Conservation (phyloP, 345 rosid genomes). For the Psidium guajava region DNA sequence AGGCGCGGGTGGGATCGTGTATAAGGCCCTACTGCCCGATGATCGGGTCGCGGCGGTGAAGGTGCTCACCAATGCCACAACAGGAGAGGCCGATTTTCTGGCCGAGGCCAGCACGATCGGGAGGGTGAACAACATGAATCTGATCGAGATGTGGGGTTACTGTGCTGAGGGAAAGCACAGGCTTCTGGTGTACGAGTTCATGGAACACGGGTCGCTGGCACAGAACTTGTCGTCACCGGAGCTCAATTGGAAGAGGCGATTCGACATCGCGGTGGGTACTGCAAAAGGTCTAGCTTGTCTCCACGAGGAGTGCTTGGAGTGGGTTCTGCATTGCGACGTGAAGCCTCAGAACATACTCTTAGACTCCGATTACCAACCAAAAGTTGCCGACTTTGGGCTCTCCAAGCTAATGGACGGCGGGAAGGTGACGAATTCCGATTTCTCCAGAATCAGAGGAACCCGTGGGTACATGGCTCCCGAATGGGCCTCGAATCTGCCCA, state of each 20-base stretch:
- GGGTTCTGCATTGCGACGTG: constrained; percentile 17
- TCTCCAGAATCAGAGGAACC: constrained; percentile 15
- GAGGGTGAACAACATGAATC: constrained; percentile 24
- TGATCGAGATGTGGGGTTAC: constrained; percentile 23
- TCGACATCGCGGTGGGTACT: constrained; percentile 12
- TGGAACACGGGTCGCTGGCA: constrained; percentile 18
- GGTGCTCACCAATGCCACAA: constrained; percentile 8
- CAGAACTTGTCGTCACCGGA: background rate
- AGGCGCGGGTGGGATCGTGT: constrained; percentile 30
- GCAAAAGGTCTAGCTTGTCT: constrained; percentile 22
- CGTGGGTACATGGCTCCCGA: constrained; percentile 18
- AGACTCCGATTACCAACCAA: constrained; percentile 6
- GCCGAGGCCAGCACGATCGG: constrained; percentile 28
- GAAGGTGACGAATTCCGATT: background rate
- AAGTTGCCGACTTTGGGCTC: constrained; percentile 22
- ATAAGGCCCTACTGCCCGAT: constrained; percentile 8
- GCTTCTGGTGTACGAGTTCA: constrained; percentile 19
- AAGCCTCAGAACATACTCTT: constrained; percentile 23
- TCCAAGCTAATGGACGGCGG: constrained; percentile 12
- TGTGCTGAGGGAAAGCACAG: constrained; percentile 19
- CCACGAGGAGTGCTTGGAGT: constrained; percentile 26
- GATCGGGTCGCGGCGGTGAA: constrained; percentile 14
- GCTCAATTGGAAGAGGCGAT: constrained; percentile 14
- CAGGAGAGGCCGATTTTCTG: constrained; percentile 21
- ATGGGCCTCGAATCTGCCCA: constrained; percentile 10